Evolutionary conservation across 805 yeast genomes (phyloP), one percentile per base, ranked within the genome.

Genomic region (Cyberlindnera japonica): DNA sequence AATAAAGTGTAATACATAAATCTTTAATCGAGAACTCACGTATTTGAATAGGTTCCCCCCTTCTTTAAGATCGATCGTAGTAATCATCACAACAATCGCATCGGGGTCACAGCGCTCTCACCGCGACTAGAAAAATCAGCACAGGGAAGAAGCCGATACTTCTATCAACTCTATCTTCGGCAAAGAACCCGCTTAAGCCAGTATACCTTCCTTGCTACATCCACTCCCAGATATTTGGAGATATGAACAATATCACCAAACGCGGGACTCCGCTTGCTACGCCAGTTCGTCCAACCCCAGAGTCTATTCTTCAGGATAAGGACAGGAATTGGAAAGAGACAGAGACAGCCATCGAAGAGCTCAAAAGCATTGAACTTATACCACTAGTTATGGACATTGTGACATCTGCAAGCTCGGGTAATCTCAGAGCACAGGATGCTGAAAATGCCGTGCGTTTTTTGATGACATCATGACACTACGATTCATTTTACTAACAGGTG

Each of bases 391-490:
- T 70, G 41, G 74, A 69, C 33, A 50, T 66, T 16, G 54, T 70
- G 6, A 73, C 68, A 35, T 63, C 58, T 34, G 60, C 70, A 10
- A 62, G 65, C 33, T 47, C 55, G 2, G 74, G 73, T 0, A 59
- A 62, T 38, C 50, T 69, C 2, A 44, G 67, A n/a, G 70, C 72
- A 0, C 67, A 67, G 38, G 74, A 70, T 36, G 64, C 66, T 28
- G 69, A 64, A 23, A 69, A 67, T 47, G 63, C 69, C 6, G 68
- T 65, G 50, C 33, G 67, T 57, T 29, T 32, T 17, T 8, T 22
- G 6, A 6, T 16, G 14, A 17, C 18, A 16, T 37, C 13, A 15
- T n/a, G 12, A 18, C n/a, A 6, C 24, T 13, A 13, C 4, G 30
- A 17, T 11, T 12, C 15, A 4, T 22, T 20, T 25, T 15, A 36